A percentile compares a stretch with the other conserved stretches of the same genome.
These are phyloP conservation scores for Chrysoporthe cubensis DNA, from an alignment of 2,329 filamentous ascomycete species.

Conservation along the genomic window DNA sequence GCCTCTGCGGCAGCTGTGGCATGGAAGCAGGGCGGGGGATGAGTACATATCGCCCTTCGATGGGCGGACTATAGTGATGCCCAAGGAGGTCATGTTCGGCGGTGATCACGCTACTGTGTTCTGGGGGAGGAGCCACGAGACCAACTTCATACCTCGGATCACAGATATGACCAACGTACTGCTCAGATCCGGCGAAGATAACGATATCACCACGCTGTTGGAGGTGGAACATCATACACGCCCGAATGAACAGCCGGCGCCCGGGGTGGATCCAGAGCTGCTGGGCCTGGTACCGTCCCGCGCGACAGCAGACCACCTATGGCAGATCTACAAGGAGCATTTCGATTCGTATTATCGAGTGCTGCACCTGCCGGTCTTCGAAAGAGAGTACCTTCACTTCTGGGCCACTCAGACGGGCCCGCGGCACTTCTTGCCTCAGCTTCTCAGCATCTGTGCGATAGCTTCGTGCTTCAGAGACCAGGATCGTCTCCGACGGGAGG, in stretches of 20 bases:
- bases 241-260: conserved; percentile 16
- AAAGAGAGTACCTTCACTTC: conserved; percentile 30
- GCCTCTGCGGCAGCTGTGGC: conserved; percentile 23
- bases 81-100: conserved; percentile 26
- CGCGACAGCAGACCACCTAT: conserved; percentile 28
- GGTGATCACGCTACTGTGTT: conserved; percentile 21
- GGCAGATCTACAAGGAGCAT: conserved; percentile 30
- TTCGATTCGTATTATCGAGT: conserved; percentile 32
- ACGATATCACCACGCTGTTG: conserved; percentile 22
- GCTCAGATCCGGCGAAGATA: conserved; percentile 19
- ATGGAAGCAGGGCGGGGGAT: conserved; percentile 23
- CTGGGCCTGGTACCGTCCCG: conserved; percentile 30
- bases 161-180: conserved; percentile 21
- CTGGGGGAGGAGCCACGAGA: conserved; percentile 24
- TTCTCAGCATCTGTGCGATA: conserved; percentile 24
- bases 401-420: conserved; percentile 27
- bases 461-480: conserved; percentile 11
- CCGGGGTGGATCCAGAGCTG: conserved; percentile 19
- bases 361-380: conserved; percentile 32
- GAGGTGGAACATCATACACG: conserved; percentile 27
- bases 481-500: conserved; percentile 13
- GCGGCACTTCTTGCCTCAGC: conserved; percentile 20
- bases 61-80: neutral
- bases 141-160: conserved; percentile 25
- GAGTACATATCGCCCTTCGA: conserved; percentile 16